A percentile compares a stretch with the other conserved stretches of the same genome.
Evolutionary conservation across 202 grass and related monocot genomes (phyloP).

Genomic region (Cymbopogon flexuosus): DNA sequence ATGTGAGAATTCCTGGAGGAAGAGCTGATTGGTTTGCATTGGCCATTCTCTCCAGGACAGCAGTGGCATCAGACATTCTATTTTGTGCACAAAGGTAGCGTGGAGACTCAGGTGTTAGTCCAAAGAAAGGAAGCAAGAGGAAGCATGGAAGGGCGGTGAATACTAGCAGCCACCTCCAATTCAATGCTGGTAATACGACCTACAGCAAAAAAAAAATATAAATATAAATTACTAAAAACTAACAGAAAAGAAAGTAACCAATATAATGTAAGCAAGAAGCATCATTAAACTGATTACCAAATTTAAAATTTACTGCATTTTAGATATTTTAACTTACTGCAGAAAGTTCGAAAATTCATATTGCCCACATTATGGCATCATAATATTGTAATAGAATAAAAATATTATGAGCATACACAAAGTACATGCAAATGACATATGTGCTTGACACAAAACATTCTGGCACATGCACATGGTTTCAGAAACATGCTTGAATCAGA

Average conservation of each 20-base stretch:
- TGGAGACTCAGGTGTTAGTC: slow-evolving; percentile 54
- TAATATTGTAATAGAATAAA: background rate
- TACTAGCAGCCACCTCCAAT: slow-evolving; percentile 68
- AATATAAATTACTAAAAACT: slow-evolving; percentile 2
- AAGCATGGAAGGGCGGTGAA: slow-evolving; percentile 58
- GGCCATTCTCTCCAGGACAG: slow-evolving; percentile 61
- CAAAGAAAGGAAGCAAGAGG: slow-evolving; percentile 65
- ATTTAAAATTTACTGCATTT: background rate
- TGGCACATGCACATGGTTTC: background rate
- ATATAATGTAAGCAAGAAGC: slow-evolving; percentile 7
- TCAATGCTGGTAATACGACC: slow-evolving; percentile 45
- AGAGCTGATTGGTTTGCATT: slow-evolving; percentile 39
- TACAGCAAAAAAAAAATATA: slow-evolving; percentile 29
- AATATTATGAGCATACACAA: background rate
- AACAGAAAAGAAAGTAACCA: background rate
- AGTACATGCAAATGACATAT: slow-evolving; percentile 1
- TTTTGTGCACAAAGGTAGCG: slow-evolving; percentile 64
- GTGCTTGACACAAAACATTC: background rate
- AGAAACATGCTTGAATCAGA: background rate
- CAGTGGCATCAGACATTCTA: slow-evolving; percentile 54
- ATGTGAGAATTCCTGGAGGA: slow-evolving; percentile 61
- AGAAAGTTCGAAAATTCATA: background rate
- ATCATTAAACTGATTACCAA: background rate
- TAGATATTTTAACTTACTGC: background rate
- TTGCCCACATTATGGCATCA: background rate